These are phyloP conservation scores for Penicillium sp. DNA, from an alignment of 2,329 filamentous ascomycete genomes.

Conservation along the genomic window DNA sequence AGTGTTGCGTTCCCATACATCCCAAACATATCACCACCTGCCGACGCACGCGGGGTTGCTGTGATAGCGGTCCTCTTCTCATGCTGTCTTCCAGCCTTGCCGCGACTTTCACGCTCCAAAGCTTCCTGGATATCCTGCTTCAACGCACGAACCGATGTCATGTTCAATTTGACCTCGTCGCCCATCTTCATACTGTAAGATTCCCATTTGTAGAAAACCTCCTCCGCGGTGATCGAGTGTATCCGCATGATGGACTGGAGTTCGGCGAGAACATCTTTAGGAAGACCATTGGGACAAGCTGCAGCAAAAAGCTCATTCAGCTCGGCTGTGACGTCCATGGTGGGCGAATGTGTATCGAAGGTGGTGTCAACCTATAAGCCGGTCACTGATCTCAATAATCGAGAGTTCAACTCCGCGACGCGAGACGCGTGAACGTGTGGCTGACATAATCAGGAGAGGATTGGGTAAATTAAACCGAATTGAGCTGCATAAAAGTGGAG, in stretches of 20 bases:
- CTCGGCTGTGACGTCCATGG: constrained; percentile 54
- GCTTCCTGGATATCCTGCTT: constrained; percentile 85
- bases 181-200: constrained; percentile 96
- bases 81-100: constrained; percentile 60
- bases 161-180: constrained; percentile 70
- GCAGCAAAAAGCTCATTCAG: constrained; percentile 61
- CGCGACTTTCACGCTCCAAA: constrained; percentile 73
- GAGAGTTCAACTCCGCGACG: constrained; percentile 1
- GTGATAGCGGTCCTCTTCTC: constrained; percentile 62
- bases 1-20: constrained; percentile 58
- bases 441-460: constrained; percentile 20
- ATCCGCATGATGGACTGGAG: constrained; percentile 83
- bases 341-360: constrained; percentile 4
- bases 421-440: constrained; percentile 24
- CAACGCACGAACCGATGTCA: constrained; percentile 72
- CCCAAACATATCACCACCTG: constrained; percentile 73
- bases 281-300: constrained; percentile 59
- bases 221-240: constrained; percentile 76
- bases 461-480: constrained; percentile 14
- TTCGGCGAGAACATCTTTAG: constrained; percentile 76
- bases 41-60: constrained; percentile 60
- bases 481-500: constrained; percentile 14
- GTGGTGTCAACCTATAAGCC: not conserved
- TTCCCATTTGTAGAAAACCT: constrained; percentile 98
- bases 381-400: not conserved